phyloP scores from a whole-genome alignment of 2,329 filamentous ascomycete genomes.

The Hypomyces perniciosus region DNA sequence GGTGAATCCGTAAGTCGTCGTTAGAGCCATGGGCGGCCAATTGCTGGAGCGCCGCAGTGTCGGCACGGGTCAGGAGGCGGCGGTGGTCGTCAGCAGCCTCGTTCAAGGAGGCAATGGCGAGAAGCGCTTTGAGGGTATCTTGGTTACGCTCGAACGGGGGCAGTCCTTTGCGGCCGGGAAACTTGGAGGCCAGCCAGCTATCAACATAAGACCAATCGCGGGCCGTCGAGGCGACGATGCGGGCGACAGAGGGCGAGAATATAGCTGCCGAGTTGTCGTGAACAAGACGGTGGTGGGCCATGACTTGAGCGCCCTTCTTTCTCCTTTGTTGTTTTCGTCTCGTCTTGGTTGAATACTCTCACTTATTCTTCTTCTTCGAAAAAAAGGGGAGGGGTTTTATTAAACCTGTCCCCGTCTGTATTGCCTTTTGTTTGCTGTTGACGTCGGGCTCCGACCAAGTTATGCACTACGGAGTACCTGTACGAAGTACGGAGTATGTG shows the following conservation, averaged over 20 bases:
- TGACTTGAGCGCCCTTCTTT: too few species aligned
- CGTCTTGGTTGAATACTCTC: too few species aligned
- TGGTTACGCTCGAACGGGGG: conserved; percentile 81
- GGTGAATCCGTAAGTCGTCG: conserved; percentile 17
- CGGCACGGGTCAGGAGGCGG: conserved; percentile 49
- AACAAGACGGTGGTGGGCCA: conserved; percentile 17
- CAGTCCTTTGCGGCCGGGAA: conserved; percentile 47
- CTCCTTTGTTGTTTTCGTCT: too few species aligned
- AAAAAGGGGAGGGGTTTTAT: too few species aligned
- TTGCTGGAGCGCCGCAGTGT: conserved; percentile 53
- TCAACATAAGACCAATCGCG: conserved; percentile 91
- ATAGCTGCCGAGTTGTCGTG: conserved; percentile 39
- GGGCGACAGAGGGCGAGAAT: conserved; percentile 62
- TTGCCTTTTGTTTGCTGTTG: too few species aligned
- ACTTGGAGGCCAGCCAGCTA: conserved; percentile 70
- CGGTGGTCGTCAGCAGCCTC: conserved; percentile 71
- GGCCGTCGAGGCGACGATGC: conserved; percentile 72
- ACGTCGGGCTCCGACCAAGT: too few species aligned
- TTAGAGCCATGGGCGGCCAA: conserved; percentile 26
- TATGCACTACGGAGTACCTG: too few species aligned
- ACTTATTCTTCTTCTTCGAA: too few species aligned
- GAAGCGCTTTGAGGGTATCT: conserved; percentile 70
- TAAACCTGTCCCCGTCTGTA: too few species aligned
- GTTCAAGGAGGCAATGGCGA: conserved; percentile 68
- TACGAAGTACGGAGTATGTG: too few species aligned